Conservation (phyloP, 2,329 filamentous ascomycete genomes). For the Fusarium bulbicola region DNA sequence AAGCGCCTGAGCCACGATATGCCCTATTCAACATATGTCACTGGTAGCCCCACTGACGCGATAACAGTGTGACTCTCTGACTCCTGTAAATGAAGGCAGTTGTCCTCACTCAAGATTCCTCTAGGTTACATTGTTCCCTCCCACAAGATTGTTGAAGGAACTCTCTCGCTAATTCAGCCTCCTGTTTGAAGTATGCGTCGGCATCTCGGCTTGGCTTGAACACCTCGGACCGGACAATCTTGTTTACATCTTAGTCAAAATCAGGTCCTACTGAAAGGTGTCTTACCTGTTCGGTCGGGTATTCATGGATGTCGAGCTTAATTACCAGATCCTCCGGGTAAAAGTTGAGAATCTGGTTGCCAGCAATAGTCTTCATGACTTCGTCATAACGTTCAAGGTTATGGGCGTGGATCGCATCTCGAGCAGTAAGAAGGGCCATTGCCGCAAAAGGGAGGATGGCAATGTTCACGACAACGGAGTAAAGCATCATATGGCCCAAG, state of each 20-base stretch:
- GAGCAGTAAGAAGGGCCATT: background rate
- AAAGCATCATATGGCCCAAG: background rate
- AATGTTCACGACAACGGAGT: accelerated
- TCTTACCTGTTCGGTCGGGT: background rate
- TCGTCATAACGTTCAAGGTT: background rate
- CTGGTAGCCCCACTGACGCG: accelerated
- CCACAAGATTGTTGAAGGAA: too few species aligned
- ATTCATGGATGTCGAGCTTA: background rate
- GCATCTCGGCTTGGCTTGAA: background rate
- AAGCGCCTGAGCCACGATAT: accelerated
- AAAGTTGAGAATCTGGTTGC: background rate
- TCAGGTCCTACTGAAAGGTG: accelerated
- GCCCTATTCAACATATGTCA: background rate
- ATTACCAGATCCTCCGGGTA: background rate
- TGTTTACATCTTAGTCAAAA: accelerated
- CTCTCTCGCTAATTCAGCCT: background rate
- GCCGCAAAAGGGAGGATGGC: accelerated
- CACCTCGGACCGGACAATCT: background rate
- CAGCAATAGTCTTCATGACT: background rate
- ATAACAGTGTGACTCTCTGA: accelerated
- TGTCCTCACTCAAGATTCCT: accelerated
- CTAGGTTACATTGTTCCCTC: accelerated
- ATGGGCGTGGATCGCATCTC: background rate
- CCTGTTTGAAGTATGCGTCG: background rate
- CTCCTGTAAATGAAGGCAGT: accelerated